Conservation (phyloP, 148 eudicot genomes). For the Rhododendron molle region DNA sequence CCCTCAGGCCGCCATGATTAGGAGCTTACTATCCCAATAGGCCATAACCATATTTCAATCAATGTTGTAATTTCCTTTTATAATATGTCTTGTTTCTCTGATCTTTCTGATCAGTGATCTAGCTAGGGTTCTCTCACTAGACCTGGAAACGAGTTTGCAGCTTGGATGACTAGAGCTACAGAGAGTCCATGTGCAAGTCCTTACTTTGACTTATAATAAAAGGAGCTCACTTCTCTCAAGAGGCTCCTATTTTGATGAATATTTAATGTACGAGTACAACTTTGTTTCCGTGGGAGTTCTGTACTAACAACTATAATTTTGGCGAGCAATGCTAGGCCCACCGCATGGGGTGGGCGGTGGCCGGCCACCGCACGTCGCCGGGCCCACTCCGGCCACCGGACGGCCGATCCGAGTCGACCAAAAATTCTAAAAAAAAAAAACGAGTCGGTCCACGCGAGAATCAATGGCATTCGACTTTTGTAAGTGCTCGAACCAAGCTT, state of each 20-base stretch:
- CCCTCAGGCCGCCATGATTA: slow-evolving; percentile 38
- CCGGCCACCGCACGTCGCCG: too few species aligned
- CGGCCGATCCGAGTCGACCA: too few species aligned
- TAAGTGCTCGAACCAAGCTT: too few species aligned
- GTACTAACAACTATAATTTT: not conserved
- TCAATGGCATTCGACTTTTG: too few species aligned
- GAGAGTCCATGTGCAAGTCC: not conserved
- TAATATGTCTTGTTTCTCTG: not conserved
- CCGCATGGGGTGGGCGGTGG: too few species aligned
- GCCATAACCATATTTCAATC: not conserved
- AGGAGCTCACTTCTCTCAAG: not conserved
- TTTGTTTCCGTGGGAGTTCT: not conserved
- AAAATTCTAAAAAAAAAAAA: too few species aligned
- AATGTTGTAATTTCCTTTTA: not conserved
- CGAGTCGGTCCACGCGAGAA: too few species aligned
- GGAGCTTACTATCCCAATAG: slow-evolving; percentile 42
- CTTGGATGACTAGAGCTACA: slow-evolving; percentile 5
- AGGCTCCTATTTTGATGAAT: not conserved
- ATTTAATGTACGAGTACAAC: not conserved
- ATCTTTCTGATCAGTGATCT: not conserved
- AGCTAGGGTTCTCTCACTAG: slow-evolving; percentile 7
- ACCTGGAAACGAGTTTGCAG: not conserved
- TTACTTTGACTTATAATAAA: slow-evolving; percentile 9
- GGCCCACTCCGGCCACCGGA: too few species aligned
- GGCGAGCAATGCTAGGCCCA: too few species aligned